Evolutionary conservation across 306 rosid species (phyloP).

Genomic region (Quercus berberidifolia): DNA sequence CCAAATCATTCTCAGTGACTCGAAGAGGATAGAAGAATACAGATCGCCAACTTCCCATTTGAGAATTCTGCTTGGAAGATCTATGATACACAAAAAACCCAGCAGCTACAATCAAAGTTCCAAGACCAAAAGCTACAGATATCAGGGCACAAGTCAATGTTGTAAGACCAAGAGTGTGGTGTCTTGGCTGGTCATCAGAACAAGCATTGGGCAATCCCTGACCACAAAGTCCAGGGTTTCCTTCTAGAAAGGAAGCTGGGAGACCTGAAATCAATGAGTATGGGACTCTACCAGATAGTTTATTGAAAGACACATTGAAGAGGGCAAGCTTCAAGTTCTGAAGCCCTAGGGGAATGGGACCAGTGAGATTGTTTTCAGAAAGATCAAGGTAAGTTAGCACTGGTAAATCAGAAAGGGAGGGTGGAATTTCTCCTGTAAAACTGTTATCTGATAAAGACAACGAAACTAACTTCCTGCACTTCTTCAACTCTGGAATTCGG

Average conservation of each 20-base stretch:
- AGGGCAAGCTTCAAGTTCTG: constrained; percentile 95
- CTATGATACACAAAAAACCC: constrained; percentile 57
- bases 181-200: constrained; percentile 52
- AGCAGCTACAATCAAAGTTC: constrained; percentile 50
- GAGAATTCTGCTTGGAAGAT: constrained; percentile 42
- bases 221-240: constrained; percentile 86
- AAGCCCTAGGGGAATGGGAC: constrained; percentile 80
- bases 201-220: constrained; percentile 74
- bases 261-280: constrained; percentile 78
- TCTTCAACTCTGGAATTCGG: constrained; percentile 62
- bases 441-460: constrained; percentile 79
- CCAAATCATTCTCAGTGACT: constrained; percentile 77
- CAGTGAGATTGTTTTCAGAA: constrained; percentile 88
- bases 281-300: constrained; percentile 84
- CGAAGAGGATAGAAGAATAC: constrained; percentile 93
- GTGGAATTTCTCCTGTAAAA: constrained; percentile 66
- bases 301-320: constrained; percentile 87
- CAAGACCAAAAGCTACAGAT: constrained; percentile 68
- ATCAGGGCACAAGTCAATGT: constrained; percentile 62
- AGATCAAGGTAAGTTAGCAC: constrained; percentile 95
- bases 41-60: constrained; percentile 54
- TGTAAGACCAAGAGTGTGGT: constrained; percentile 44
- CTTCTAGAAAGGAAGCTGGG: constrained; percentile 95
- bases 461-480: constrained; percentile 81
- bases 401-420: constrained; percentile 76